Evolutionary conservation across 2,329 filamentous ascomycete species (phyloP).

Genomic region (Ilyonectria destructans): DNA sequence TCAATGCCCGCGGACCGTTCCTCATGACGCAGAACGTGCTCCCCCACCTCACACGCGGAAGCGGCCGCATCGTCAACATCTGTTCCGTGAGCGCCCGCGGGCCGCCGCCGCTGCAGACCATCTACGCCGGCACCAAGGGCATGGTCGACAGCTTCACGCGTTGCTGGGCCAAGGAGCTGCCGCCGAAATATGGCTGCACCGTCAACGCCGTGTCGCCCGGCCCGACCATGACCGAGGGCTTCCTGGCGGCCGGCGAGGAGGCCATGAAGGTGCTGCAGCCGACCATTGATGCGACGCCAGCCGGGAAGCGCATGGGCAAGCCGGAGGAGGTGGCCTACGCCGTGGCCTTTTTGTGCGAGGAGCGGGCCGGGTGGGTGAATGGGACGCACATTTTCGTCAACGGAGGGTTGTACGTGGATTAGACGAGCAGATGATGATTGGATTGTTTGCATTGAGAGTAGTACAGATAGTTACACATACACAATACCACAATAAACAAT

Average conservation of each 20-base stretch:
- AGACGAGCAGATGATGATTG: neutral
- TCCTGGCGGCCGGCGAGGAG: constrained; percentile 43
- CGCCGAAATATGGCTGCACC: constrained; percentile 35
- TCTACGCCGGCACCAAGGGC: constrained; percentile 66
- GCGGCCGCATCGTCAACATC: constrained; percentile 62
- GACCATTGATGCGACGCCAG: constrained; percentile 61
- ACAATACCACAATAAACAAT: neutral
- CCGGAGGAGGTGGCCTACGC: constrained; percentile 64
- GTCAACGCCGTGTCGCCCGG: constrained; percentile 35
- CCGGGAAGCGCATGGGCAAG: constrained; percentile 59
- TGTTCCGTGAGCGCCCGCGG: constrained; percentile 53
- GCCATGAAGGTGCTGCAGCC: constrained; percentile 59
- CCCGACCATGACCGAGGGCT: constrained; percentile 58
- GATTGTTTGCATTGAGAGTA: neutral
- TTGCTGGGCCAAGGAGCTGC: constrained; percentile 59
- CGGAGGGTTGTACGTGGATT: constrained; percentile 42
- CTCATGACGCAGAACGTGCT: constrained; percentile 59
- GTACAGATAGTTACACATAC: no score
- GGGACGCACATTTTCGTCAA: constrained; percentile 54
- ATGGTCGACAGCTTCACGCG: constrained; percentile 65
- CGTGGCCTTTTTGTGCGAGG: constrained; percentile 63
- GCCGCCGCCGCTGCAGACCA: constrained; percentile 57
- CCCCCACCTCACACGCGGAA: constrained; percentile 54
- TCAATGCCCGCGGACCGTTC: constrained; percentile 60
- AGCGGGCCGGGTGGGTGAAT: constrained; percentile 64